phyloP scores from a whole-genome alignment of 495 filamentous ascomycete genomes.

The Penicillium egyptiacum region DNA sequence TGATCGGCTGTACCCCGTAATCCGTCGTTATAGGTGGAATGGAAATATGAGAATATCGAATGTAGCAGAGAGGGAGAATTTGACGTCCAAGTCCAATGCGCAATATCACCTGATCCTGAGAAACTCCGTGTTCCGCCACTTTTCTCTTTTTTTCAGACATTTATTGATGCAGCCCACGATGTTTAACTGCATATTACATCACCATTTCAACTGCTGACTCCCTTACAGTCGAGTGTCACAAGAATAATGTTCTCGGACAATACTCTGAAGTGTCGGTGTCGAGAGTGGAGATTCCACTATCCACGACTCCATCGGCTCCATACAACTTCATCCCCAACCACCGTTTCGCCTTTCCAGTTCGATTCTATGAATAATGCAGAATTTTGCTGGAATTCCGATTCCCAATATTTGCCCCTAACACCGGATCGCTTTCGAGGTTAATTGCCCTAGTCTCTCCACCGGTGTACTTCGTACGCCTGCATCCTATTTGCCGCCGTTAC shows the following conservation, averaged over 20 bases:
- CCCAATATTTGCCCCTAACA: neutral
- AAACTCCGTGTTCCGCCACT: neutral
- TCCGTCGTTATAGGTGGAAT: neutral
- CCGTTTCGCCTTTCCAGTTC: constrained; percentile 13
- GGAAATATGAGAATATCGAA: neutral
- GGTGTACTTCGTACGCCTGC: constrained; percentile 19
- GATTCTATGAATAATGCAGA: constrained; percentile 12
- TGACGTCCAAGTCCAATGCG: constrained; percentile 9
- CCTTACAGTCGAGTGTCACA: constrained; percentile 18
- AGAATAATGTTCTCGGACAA: neutral
- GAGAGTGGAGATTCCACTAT: constrained; percentile 20
- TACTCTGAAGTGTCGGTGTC: constrained; percentile 30
- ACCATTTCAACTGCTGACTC: constrained; percentile 19
- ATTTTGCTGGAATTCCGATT: neutral
- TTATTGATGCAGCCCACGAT: constrained; percentile 1
- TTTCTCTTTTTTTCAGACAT: neutral
- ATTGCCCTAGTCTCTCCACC: constrained; percentile 18
- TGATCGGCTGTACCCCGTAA: neutral
- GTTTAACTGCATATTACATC: constrained; percentile 4
- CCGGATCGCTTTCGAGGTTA: neutral
- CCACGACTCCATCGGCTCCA: constrained; percentile 3
- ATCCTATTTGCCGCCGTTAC: constrained; percentile 37
- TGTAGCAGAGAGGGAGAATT: neutral
- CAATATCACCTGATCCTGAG: constrained; percentile 4
- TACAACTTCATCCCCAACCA: constrained; percentile 14